Evolutionary conservation across 2,329 filamentous ascomycete genomes (phyloP), one percentile per base, ranked within the genome.

Genomic region (Sphaerulina musiva): DNA sequence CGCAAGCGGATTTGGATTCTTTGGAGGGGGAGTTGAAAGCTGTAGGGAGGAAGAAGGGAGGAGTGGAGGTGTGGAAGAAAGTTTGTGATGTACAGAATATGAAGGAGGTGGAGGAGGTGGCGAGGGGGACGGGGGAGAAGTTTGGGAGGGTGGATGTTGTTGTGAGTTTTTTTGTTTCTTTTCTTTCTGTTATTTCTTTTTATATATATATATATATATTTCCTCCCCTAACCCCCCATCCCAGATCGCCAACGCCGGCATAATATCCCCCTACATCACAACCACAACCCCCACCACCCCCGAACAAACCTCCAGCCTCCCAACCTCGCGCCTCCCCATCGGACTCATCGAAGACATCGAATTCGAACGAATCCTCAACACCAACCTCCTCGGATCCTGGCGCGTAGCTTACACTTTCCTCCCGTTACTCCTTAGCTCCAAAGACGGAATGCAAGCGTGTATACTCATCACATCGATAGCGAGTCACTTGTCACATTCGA

Each of bases 231-330:
- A n/a, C n/a, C 7, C 10, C 29, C 31, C 39, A 7, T 42, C 23
- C 9, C n/a, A 52, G n/a, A 20, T 60, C 40, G 56, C 56, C 40
- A 60, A 60, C 31, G 58, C 58, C 12, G 58, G 58, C 14, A 38
- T 51, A 17, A 57, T 60, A 6, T 57, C 55, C 32, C 54, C 48
- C 17, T 57, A 57, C 44, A 57, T 57, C 47, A 57, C n/a, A n/a
- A n/a, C n/a, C 55, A 31, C 17, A 47, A 57, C 29, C 51, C 47
- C 1, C 54, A 54, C 36, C 36, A 48, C n/a, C n/a, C n/a, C n/a
- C n/a, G 10, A 54, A 57, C 31, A 47, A 51, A 17, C 55, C 55
- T 29, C 26, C 26, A n/a, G n/a, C n/a, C n/a, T n/a, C n/a, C n/a
- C n/a, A n/a, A n/a, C n/a, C n/a, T n/a, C n/a, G n/a, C n/a, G n/a